Evolutionary conservation across 371 early-diverging fungal genomes (phyloP), one percentile per base, ranked within the genome.

Genomic region (Basidiobolus meristosporus): DNA sequence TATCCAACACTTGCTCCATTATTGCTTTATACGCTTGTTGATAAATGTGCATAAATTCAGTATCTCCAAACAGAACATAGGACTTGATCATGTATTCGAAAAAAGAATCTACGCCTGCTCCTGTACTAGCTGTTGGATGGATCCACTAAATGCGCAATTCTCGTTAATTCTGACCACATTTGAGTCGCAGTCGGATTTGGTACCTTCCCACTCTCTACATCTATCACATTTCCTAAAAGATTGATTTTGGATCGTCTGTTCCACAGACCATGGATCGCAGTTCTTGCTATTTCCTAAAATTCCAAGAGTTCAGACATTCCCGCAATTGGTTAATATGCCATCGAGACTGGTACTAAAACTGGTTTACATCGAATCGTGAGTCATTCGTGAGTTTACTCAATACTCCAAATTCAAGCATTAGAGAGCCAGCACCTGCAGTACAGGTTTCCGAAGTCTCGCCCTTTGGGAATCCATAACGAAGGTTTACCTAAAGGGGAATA

Each of bases 371-470:
- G 52, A 79, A 92, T 14, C 51, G 50, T 1, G 66, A 54, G 43
- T 85, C 63, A 3, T 77, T 77, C 0, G 85, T 85, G 21, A 93
- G 57, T n/a, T 92, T 64, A 42, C 85, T 84, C 16, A 96, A 54
- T 0, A 77, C 67, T 14, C 90, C 95, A 65, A 96, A 92, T 48
- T 96, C 97, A n/a, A 96, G 50, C n/a, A 92, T 33, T 32, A 96
- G 58, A 18, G 88, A 84, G 1, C 91, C 91, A 4, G 83, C 89
- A 11, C 90, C 91, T 2, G 97, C 97, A 0, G 85, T 70, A 51
- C 91, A 92, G 6, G 91, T 90, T 37, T 77, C 77, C 1, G 65
- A 49, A 0, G 79, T 73, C 43, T 88, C 90, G 2, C 59, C 53
- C 5, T 48, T 46, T 0, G 70, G 56, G 1, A 85, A 79, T 0